Percentiles rank a stretch among this genome's conserved stretches.
Evolutionary conservation across 495 filamentous ascomycete species (phyloP).

Genomic region (Aspergillus hancockii): DNA sequence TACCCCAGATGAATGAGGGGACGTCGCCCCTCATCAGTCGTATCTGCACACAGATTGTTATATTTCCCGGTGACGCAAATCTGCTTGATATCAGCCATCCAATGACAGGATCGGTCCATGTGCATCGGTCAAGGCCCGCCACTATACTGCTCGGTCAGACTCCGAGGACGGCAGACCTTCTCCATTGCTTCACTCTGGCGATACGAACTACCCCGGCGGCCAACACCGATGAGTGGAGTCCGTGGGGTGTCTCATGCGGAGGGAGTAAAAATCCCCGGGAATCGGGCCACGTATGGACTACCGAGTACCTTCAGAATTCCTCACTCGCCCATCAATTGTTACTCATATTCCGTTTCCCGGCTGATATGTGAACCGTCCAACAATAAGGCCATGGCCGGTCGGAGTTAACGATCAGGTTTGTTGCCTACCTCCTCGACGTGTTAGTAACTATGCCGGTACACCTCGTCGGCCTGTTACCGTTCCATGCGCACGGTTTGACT

Average conservation of each 20-base stretch:
- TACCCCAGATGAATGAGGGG: too few species aligned
- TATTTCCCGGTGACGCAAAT: too few species aligned
- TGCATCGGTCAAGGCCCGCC: not conserved
- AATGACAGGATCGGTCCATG: not conserved
- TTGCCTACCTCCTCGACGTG: too few species aligned
- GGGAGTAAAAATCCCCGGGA: not conserved
- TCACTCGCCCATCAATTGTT: not conserved
- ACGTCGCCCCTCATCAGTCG: too few species aligned
- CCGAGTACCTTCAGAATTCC: not conserved
- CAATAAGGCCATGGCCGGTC: too few species aligned
- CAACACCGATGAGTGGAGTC: not conserved
- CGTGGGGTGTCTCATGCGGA: conserved; percentile 2
- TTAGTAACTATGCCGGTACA: too few species aligned
- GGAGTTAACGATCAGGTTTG: too few species aligned
- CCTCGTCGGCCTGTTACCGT: too few species aligned
- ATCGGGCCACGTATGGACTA: not conserved
- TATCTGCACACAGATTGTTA: too few species aligned
- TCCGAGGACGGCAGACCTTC: not conserved
- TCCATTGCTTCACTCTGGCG: not conserved
- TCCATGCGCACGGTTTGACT: not conserved
- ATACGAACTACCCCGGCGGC: not conserved
- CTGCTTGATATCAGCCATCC: not conserved
- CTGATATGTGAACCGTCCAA: not conserved
- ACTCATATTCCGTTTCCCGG: not conserved
- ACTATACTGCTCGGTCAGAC: not conserved